A percentile compares a stretch with the other conserved stretches of the same genome.
These are phyloP conservation scores for Metarhizium rileyi DNA, from an alignment of 2,329 filamentous ascomycete species.

Conservation along the genomic window DNA sequence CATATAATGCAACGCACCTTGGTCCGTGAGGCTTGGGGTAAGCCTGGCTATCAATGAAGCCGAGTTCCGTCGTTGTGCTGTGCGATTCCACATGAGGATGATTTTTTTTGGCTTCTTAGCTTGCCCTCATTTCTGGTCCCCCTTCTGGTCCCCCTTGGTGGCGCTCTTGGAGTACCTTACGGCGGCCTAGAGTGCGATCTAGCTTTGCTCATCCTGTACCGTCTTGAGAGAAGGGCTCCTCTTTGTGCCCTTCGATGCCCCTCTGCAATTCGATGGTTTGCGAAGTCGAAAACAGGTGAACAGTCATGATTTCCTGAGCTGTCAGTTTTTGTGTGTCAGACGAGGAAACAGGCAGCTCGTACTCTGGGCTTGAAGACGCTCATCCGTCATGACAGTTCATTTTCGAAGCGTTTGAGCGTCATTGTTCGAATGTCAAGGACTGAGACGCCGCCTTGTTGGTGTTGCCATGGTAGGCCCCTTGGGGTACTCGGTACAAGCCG, in stretches of 20 bases:
- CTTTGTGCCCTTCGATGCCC: not conserved
- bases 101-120: not conserved
- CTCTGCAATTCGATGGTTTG: not conserved
- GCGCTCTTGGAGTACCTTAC: not conserved
- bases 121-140: not conserved
- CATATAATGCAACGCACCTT: not conserved
- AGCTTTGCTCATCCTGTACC: not conserved
- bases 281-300: not conserved
- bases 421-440: not conserved
- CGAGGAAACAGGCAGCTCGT: not conserved
- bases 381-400: not conserved
- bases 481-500: not conserved
- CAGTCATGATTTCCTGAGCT: too few relatives aligned
- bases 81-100: not conserved
- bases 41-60: not conserved
- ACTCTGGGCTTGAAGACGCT: not conserved
- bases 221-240: not conserved
- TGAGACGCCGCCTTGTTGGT: not conserved
- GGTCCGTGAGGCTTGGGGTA: too few relatives aligned
- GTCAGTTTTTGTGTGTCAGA: not conserved
- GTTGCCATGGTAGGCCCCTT: not conserved
- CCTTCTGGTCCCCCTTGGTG: not conserved
- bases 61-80: not conserved
- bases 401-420: not conserved
- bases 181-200: not conserved